Percentiles rank a stretch among this genome's conserved stretches.
These are phyloP conservation scores for Austroboletus niveus DNA, from an alignment of 1,284 basidiomycete genomes.

Conservation along the genomic window DNA sequence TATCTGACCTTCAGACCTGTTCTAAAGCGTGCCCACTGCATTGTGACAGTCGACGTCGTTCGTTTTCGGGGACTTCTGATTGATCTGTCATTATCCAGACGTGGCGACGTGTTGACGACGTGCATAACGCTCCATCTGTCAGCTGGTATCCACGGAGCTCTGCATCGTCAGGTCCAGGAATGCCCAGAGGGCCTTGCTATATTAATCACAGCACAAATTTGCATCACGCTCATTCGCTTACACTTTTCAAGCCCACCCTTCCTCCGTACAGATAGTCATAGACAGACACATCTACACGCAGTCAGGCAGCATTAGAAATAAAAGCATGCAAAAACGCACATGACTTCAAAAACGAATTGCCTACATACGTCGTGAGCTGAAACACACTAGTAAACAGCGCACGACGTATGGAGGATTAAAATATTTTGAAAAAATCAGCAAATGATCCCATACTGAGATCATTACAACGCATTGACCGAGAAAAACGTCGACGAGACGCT, in stretches of 20 bases:
- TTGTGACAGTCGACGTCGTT: too few species aligned
- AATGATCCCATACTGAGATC: constrained; percentile 38
- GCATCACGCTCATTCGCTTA: constrained; percentile 36
- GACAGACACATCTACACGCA: constrained; percentile 50
- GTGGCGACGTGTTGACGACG: too few species aligned
- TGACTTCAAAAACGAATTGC: constrained; percentile 70
- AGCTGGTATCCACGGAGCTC: too few species aligned
- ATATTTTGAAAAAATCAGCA: not conserved
- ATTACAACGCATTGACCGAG: constrained; percentile 63
- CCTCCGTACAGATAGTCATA: constrained; percentile 58
- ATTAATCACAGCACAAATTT: not conserved
- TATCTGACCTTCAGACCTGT: too few species aligned
- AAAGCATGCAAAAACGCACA: constrained; percentile 38
- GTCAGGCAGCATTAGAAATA: not conserved
- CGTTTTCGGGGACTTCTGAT: too few species aligned
- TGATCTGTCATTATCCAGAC: too few species aligned
- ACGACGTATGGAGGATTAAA: constrained; percentile 11
- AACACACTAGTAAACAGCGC: not conserved
- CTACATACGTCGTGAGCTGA: constrained; percentile 20
- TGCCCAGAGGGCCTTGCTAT: too few species aligned
- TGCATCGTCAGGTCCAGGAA: too few species aligned
- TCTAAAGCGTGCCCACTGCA: too few species aligned
- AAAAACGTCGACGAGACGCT: not conserved
- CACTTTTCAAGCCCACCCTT: constrained; percentile 57
- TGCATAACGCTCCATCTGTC: too few species aligned